Percentiles rank a stretch among this genome's conserved stretches.
phyloP scores from a whole-genome alignment of 768 basidiomycete genomes.

The Agaricus blazei region DNA sequence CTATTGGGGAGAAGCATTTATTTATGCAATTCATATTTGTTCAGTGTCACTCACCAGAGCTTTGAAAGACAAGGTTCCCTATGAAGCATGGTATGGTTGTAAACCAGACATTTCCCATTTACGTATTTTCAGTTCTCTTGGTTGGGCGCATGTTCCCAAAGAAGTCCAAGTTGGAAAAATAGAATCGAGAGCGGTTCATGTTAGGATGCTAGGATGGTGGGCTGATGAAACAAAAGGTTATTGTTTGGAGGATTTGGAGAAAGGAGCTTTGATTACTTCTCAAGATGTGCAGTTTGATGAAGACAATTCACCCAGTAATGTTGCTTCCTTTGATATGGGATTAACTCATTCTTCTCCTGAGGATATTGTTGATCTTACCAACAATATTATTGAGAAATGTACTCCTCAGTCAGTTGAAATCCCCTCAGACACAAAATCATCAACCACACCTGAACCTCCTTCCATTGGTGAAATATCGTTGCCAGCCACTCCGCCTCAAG shows the following conservation, averaged over 20 bases:
- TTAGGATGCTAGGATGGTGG: neutral
- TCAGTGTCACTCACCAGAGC: conserved; percentile 18
- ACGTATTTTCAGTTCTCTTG: conserved; percentile 28
- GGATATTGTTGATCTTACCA: no score
- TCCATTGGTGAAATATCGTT: conserved; percentile 11
- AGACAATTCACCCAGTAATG: conserved; percentile 1
- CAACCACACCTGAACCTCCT: no score
- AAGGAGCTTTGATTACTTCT: neutral
- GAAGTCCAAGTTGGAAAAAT: conserved; percentile 11
- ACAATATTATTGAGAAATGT: neutral
- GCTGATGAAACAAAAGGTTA: conserved; percentile 3
- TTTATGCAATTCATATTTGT: conserved; percentile 16
- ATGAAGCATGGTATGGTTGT: conserved; percentile 14
- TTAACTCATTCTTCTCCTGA: no score
- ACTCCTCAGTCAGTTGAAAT: no score
- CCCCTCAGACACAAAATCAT: no score
- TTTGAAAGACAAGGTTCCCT: conserved; percentile 18
- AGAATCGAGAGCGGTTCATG: conserved; percentile 1
- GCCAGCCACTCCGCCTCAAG: conserved; percentile 31
- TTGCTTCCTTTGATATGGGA: neutral
- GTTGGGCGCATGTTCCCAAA: conserved; percentile 8
- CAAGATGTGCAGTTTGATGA: neutral
- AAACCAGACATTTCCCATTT: conserved; percentile 24
- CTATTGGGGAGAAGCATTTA: conserved; percentile 18
- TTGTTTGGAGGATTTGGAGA: neutral